These are phyloP conservation scores for Populus tomentosa DNA, from an alignment of 441 rosid genomes.

Conservation along the genomic window DNA sequence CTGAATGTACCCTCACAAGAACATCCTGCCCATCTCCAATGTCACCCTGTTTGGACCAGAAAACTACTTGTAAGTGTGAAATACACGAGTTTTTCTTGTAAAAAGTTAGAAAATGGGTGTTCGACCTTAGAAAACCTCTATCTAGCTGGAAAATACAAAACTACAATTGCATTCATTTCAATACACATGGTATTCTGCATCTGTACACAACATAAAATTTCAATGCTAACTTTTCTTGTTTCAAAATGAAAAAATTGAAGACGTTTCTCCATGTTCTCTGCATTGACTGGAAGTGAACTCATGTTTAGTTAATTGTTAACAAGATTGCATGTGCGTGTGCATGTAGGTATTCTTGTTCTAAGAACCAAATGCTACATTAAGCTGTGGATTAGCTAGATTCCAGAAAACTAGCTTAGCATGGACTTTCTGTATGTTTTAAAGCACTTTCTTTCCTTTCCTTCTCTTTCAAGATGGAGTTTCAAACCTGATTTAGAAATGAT, in stretches of 20 bases:
- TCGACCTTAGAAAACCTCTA: background rate
- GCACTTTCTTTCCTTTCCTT: background rate
- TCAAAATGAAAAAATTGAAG: background rate
- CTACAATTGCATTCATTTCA: background rate
- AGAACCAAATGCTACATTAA: too few species aligned
- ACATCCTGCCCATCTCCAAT: conserved; percentile 81
- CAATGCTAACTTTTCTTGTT: background rate
- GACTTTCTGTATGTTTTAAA: background rate
- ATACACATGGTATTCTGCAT: background rate
- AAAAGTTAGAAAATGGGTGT: background rate
- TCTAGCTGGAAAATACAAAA: background rate
- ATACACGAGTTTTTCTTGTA: background rate
- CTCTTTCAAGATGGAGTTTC: background rate
- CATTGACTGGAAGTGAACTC: background rate
- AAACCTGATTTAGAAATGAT: background rate
- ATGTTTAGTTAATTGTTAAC: too few species aligned
- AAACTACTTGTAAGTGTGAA: background rate
- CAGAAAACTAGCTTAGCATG: background rate
- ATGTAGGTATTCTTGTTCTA: too few species aligned
- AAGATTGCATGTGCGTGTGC: too few species aligned
- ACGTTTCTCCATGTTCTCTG: background rate
- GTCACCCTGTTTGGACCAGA: conserved; percentile 48
- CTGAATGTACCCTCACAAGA: conserved; percentile 87
- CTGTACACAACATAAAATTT: background rate
- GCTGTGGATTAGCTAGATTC: background rate